Percentiles rank a stretch among this genome's conserved stretches.
Conservation (phyloP, 306 rosid genomes). For the Ziziphus jujuba region DNA sequence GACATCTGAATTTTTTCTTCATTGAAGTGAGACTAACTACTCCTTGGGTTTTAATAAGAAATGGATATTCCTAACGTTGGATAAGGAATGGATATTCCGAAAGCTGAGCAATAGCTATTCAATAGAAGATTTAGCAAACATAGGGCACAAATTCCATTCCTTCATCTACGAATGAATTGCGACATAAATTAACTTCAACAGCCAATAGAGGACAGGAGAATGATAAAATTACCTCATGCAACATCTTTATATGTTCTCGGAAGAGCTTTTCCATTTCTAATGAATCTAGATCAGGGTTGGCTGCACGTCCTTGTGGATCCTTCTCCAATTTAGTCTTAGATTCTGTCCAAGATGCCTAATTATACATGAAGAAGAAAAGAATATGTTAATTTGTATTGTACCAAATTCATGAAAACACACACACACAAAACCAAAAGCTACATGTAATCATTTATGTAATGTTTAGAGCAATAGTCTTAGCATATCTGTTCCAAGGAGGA, state of each 20-base stretch:
- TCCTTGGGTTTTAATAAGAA: too few relatives aligned
- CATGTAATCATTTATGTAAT: neutral
- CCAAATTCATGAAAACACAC: neutral
- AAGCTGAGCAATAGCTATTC: too few relatives aligned
- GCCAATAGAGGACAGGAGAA: neutral
- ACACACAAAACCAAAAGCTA: neutral
- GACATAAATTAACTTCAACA: neutral
- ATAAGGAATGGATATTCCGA: too few relatives aligned
- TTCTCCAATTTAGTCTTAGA: slow-evolving; percentile 77
- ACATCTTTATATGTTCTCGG: slow-evolving; percentile 85
- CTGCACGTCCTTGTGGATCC: slow-evolving; percentile 89
- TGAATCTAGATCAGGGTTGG: slow-evolving; percentile 69
- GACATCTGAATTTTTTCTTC: too few relatives aligned
- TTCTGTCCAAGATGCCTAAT: slow-evolving; percentile 91
- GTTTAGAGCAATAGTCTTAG: too few relatives aligned
- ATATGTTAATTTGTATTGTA: neutral
- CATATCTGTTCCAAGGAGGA: too few relatives aligned
- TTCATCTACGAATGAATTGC: too few relatives aligned
- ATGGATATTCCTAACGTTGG: too few relatives aligned
- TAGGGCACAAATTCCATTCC: too few relatives aligned
- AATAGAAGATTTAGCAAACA: too few relatives aligned
- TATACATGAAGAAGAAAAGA: slow-evolving; percentile 11
- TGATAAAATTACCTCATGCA: slow-evolving; percentile 67
- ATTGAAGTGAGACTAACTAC: too few relatives aligned
- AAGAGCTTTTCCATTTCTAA: slow-evolving; percentile 86